These are phyloP conservation scores for Claviceps sp. DNA, from an alignment of 2,329 filamentous ascomycete genomes.

Conservation along the genomic window DNA sequence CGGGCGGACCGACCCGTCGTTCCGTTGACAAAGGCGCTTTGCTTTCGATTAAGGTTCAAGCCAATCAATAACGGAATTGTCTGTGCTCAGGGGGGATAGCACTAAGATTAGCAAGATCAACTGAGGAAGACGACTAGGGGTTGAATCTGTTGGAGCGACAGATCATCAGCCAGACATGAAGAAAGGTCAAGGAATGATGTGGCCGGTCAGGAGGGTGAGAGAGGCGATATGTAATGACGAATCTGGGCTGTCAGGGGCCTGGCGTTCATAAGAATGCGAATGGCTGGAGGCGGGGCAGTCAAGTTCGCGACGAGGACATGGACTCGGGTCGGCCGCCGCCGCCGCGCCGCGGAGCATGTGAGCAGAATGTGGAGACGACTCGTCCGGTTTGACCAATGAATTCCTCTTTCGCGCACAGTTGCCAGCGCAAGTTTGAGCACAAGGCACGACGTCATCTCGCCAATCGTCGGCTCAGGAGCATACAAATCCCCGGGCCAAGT, in stretches of 20 bases:
- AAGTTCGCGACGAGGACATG: background rate
- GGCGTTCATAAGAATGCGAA: background rate
- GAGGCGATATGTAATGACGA: slow-evolving; percentile 3
- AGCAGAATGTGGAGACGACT: background rate
- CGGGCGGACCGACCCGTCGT: slow-evolving; percentile 6
- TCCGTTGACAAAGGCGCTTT: slow-evolving; percentile 4
- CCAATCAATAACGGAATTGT: background rate
- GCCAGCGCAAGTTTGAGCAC: too few species aligned
- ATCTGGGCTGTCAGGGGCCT: slow-evolving; percentile 2
- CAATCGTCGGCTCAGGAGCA: background rate
- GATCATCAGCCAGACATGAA: background rate
- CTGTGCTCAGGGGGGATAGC: background rate
- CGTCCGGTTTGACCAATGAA: background rate
- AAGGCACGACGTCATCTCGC: background rate
- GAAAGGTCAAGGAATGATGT: background rate
- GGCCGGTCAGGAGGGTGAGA: background rate
- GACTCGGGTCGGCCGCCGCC: background rate
- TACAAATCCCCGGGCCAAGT: too few species aligned
- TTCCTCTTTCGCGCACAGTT: too few species aligned
- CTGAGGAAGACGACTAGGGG: background rate
- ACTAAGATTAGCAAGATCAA: background rate
- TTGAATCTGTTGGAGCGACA: background rate
- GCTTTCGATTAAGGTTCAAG: background rate
- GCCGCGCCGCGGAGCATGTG: background rate
- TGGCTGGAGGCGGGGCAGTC: slow-evolving; percentile 1